Conservation (phyloP, 345 rosid genomes). For the Syzygium jambos region DNA sequence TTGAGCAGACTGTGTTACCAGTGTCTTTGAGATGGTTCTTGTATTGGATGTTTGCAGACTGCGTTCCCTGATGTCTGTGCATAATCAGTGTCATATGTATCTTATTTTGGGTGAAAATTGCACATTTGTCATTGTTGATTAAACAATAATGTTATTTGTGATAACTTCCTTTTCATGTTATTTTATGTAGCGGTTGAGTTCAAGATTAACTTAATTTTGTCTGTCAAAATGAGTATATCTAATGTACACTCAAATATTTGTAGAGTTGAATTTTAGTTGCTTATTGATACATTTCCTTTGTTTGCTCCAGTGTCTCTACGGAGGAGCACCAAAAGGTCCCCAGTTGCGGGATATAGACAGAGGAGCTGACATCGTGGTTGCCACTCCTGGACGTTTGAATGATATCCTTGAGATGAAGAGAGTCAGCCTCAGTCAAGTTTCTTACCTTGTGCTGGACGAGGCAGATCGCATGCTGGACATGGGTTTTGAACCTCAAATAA, state of each 20-base stretch:
- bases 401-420: constrained; percentile 97
- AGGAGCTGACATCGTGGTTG: constrained; percentile 94
- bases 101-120: background rate
- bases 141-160: background rate
- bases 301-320: constrained; percentile 71
- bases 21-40: background rate
- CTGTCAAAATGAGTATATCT: background rate
- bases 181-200: background rate
- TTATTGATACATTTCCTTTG: background rate
- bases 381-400: constrained; percentile 96
- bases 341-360: constrained; percentile 86
- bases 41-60: background rate
- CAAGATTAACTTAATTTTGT: background rate
- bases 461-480: constrained; percentile 99
- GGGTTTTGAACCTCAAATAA: constrained; percentile 98
- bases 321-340: constrained; percentile 98
- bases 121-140: background rate
- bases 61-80: background rate
- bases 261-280: background rate
- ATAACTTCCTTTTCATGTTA: background rate
- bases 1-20: background rate
- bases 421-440: constrained; percentile 75
- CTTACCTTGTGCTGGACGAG: constrained; percentile 94
- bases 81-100: background rate
- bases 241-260: background rate